Evolutionary conservation across 805 yeast species (phyloP).

Genomic region (Hanseniaspora singularis): DNA sequence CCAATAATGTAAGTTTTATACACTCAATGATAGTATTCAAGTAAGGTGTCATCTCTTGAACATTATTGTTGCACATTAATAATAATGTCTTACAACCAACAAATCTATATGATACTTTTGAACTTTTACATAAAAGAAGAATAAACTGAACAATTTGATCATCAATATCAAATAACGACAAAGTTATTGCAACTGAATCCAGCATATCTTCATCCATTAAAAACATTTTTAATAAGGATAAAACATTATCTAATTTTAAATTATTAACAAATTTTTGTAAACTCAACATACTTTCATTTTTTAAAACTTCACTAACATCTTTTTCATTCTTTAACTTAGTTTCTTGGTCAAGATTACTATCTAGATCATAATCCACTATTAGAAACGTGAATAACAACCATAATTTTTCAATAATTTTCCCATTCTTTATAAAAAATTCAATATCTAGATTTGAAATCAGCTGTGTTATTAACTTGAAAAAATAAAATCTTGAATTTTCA

Average conservation of each 20-base stretch:
- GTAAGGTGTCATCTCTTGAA: conserved; percentile 37
- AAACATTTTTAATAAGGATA: neutral
- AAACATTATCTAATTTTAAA: neutral
- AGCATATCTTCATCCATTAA: conserved; percentile 2
- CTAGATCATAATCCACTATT: neutral
- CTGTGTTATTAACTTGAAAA: neutral
- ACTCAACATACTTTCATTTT: neutral
- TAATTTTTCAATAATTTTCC: neutral
- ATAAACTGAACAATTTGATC: neutral
- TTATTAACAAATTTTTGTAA: neutral
- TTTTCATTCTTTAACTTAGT: neutral
- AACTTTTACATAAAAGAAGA: neutral
- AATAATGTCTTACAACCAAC: conserved; percentile 6
- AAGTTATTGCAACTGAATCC: conserved; percentile 3
- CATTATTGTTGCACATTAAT: neutral
- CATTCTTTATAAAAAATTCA: neutral
- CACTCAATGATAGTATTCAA: conserved; percentile 54
- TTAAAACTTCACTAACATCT: neutral
- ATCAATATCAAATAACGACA: conserved; percentile 8
- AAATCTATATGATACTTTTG: neutral
- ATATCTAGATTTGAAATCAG: neutral
- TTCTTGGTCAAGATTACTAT: neutral
- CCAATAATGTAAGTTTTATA: conserved; percentile 45
- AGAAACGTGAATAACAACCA: conserved; percentile 2
- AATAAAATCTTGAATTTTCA: conserved; percentile 2